Percentiles rank a stretch among this genome's conserved stretches.
Evolutionary conservation across 2,329 filamentous ascomycete species (phyloP).

Genomic region (Neopestalotiopsis sp.): DNA sequence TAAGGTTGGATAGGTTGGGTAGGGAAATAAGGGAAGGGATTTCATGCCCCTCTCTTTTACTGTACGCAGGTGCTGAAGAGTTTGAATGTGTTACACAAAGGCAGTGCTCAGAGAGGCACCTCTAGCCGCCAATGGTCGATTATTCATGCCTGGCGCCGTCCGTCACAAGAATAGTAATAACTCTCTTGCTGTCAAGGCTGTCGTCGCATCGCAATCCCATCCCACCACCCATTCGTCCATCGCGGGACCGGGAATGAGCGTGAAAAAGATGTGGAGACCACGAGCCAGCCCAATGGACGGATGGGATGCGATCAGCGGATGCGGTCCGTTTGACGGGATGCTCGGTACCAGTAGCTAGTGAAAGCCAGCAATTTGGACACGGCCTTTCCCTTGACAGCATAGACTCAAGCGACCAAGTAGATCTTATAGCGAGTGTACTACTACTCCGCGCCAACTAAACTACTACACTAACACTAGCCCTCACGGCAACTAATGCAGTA

Average conservation of each 20-base stretch:
- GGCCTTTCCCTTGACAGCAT: background rate
- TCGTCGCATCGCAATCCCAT: background rate
- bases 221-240: background rate
- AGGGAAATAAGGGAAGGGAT: no score
- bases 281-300: background rate
- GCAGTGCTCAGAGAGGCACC: background rate
- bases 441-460: background rate
- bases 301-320: background rate
- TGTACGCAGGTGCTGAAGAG: no score
- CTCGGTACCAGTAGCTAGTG: background rate
- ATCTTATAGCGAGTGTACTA: background rate
- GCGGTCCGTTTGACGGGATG: background rate
- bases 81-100: background rate
- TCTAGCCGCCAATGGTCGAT: background rate
- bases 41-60: no score
- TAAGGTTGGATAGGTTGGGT: no score
- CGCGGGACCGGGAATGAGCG: background rate
- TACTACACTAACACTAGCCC: background rate
- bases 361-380: background rate
- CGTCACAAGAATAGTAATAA: background rate
- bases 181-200: background rate
- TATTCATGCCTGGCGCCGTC: background rate
- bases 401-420: no score
- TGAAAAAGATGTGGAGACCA: background rate
- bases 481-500: conserved; percentile 2